A percentile compares a stretch with the other conserved stretches of the same genome.
These are phyloP conservation scores for Coemansia sp. DNA, from an alignment of 192 early-diverging fungal genomes.

Conservation along the genomic window DNA sequence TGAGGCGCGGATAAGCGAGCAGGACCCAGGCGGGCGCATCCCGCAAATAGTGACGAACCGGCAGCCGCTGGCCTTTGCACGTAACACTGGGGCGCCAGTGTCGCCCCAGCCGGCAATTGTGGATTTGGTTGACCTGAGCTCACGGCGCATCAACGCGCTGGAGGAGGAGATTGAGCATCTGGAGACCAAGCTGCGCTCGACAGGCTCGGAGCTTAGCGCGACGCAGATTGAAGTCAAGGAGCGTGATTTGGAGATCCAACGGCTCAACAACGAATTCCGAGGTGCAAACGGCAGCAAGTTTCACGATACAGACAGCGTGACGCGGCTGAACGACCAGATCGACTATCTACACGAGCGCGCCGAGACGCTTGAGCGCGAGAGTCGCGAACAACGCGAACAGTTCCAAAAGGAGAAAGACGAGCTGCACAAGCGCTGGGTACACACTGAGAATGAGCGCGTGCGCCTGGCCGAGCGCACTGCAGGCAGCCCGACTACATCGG, in stretches of 20 bases:
- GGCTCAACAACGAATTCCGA: slow-evolving; percentile 32
- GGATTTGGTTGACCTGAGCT: slow-evolving; percentile 44
- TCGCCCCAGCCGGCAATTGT: slow-evolving; percentile 23
- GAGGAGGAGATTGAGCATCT: slow-evolving; percentile 40
- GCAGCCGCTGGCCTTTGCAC: neutral
- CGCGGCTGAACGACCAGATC: slow-evolving; percentile 43
- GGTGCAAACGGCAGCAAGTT: neutral
- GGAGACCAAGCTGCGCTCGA: slow-evolving; percentile 24
- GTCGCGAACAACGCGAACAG: slow-evolving; percentile 29
- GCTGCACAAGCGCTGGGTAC: slow-evolving; percentile 34
- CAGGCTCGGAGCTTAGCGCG: slow-evolving; percentile 19
- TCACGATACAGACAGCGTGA: slow-evolving; percentile 5
- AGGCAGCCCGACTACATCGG: neutral
- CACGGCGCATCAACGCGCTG: slow-evolving; percentile 35
- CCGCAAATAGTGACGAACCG: slow-evolving; percentile 20
- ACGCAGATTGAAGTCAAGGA: slow-evolving; percentile 37
- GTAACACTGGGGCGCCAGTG: neutral
- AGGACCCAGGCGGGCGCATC: slow-evolving; percentile 33
- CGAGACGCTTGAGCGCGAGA: slow-evolving; percentile 34
- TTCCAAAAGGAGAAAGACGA: slow-evolving; percentile 39
- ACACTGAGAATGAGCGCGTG: slow-evolving; percentile 48
- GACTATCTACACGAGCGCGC: slow-evolving; percentile 47
- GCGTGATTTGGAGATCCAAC: slow-evolving; percentile 43
- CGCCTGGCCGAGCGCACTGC: slow-evolving; percentile 12
- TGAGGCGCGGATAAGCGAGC: slow-evolving; percentile 14